Conservation (phyloP, 1,284 basidiomycete species). For the Fomitopsis betulina region DNA sequence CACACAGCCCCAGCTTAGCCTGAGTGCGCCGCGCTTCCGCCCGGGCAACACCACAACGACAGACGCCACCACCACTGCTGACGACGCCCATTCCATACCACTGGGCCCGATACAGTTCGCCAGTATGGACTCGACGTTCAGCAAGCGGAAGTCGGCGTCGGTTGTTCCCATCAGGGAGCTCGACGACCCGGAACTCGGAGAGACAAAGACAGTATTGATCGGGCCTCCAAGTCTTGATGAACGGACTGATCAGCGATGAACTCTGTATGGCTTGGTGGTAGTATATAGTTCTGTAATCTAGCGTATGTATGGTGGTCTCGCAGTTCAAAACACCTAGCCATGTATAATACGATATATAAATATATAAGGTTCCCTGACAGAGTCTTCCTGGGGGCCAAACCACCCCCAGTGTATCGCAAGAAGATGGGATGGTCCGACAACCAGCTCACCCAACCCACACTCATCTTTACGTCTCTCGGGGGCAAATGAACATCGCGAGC, state of each 20-base stretch:
- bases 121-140: not conserved
- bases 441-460: not conserved
- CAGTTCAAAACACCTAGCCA: not conserved
- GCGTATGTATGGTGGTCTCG: not conserved
- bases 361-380: too few species aligned
- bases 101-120: constrained; percentile 7
- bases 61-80: not conserved
- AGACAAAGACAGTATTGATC: not conserved
- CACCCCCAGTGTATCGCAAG: too few species aligned
- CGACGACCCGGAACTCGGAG: not conserved
- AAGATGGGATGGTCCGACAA: not conserved
- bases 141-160: constrained; percentile 1
- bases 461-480: not conserved
- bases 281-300: not conserved
- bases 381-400: too few species aligned
- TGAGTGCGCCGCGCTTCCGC: not conserved
- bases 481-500: not conserved
- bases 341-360: too few species aligned
- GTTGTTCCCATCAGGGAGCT: not conserved
- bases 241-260: not conserved
- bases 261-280: not conserved
- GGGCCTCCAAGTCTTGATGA: not conserved
- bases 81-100: constrained; percentile 1
- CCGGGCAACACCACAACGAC: constrained; percentile 1
- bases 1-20: constrained; percentile 1